A percentile compares a stretch with the other conserved stretches of the same genome.
Conservation (phyloP, 2,329 filamentous ascomycete genomes). For the Fusarium sp. region DNA sequence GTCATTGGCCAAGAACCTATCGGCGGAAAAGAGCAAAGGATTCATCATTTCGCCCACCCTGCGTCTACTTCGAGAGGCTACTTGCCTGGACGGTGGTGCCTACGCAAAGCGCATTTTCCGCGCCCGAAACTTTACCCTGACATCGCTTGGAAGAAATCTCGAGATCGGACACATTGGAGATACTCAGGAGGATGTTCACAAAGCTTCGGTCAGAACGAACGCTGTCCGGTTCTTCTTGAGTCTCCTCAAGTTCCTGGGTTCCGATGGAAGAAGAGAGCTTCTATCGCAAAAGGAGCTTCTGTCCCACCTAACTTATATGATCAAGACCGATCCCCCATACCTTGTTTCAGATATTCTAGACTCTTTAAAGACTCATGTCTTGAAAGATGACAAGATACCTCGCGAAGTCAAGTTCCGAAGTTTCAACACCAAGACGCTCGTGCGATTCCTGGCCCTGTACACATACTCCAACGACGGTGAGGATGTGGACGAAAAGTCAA, state of each 20-base stretch:
- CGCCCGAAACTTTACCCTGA: conserved; percentile 80
- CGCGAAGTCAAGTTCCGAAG: conserved; percentile 79
- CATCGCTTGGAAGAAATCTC: conserved; percentile 83
- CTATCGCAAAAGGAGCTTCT: conserved; percentile 83
- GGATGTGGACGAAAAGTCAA: conserved; percentile 54
- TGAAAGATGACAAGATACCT: conserved; percentile 79
- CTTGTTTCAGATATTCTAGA: conserved; percentile 80
- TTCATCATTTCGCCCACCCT: conserved; percentile 90
- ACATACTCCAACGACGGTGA: conserved; percentile 63
- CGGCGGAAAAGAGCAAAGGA: conserved; percentile 83
- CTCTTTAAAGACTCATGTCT: conserved; percentile 74
- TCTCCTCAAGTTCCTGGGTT: conserved; percentile 80
- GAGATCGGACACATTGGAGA: conserved; percentile 72
- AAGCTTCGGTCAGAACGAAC: conserved; percentile 84
- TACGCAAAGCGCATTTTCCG: conserved; percentile 82
- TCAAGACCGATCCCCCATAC: conserved; percentile 81
- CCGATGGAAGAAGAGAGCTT: conserved; percentile 82
- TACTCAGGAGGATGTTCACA: conserved; percentile 69
- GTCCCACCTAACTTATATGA: conserved; percentile 81
- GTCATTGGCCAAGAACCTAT: conserved; percentile 80
- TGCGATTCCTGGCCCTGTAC: conserved; percentile 78
- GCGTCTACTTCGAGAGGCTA: conserved; percentile 85
- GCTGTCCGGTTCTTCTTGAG: conserved; percentile 84
- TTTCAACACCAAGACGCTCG: conserved; percentile 79
- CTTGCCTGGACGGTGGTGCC: conserved; percentile 85